Evolutionary conservation across 352 stramenopile genomes (phyloP), one percentile per base, ranked within the genome.

Genomic region (Aphanomyces invadans): DNA sequence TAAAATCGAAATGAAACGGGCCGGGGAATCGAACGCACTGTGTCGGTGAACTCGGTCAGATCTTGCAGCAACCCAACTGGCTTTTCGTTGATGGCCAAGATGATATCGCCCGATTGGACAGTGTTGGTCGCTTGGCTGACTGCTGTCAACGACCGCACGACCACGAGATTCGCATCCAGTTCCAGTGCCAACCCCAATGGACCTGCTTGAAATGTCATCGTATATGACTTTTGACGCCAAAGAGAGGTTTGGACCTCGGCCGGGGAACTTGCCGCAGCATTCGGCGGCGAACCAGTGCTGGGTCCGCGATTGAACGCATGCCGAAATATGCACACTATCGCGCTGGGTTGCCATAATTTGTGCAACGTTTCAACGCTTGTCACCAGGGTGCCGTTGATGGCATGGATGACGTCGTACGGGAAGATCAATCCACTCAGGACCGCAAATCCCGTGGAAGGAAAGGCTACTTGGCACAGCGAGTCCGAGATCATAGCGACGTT

Each of bases 41-140:
- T 80, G 5, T 83, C 77, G 3, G 86, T 94, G 45, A 94, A 94
- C 70, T 94, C 81, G 26, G 80, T 90, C 31, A 94, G 68, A 73
- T 92, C 83, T 12, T 65, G 78, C 19, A 94, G 61, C 21, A 75
- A 49, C 7, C 86, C 86, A 49, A 89, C 88, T 0, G 62, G 48
- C 26, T 81, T 75, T 19, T 76, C 83, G 63, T 94, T 91, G 17
- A 94, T 77, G 32, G 65, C 71, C 60, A 92, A 83, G 55, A 94
- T 83, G 45, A 87, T 65, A 53, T 94, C 86, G n/a, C 83, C 86
- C 0, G 72, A 71, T 26, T 70, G 68, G 52, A 94, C 87, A 42
- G 76, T 89, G 19, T 83, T 53, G 3, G 82, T 92, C 7, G 86
- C 86, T 71, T 94, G 86, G 10, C 86, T 80, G 5, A 85, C 73